A percentile compares a stretch with the other conserved stretches of the same genome.
Evolutionary conservation across 2,329 filamentous ascomycete genomes (phyloP).

Genomic region (Nemania sp.): DNA sequence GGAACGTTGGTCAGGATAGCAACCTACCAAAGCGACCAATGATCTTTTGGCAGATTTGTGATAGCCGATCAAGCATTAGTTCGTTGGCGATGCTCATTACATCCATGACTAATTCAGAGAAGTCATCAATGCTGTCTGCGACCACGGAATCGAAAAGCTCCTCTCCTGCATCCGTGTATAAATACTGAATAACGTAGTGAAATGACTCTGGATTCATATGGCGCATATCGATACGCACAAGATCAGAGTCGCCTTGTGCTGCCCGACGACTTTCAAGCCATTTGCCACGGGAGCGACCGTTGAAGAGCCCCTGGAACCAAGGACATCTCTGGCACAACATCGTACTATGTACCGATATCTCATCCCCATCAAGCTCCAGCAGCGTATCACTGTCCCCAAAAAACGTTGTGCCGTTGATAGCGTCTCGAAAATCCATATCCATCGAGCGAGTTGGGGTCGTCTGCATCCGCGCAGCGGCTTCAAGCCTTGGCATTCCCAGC

Average conservation of each 20-base stretch:
- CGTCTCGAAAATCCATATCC: conserved; percentile 70
- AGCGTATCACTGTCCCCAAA: conserved; percentile 81
- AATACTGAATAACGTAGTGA: conserved; percentile 73
- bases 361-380: conserved; percentile 76
- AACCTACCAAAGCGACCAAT: conserved; percentile 70
- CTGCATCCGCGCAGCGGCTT: conserved; percentile 78
- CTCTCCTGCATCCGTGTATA: conserved; percentile 82
- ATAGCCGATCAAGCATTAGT: conserved; percentile 89
- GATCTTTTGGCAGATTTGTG: conserved; percentile 84
- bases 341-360: conserved; percentile 74
- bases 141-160: conserved; percentile 82
- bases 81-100: conserved; percentile 91
- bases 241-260: conserved; percentile 47
- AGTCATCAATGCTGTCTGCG: conserved; percentile 74
- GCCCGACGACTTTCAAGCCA: conserved; percentile 79
- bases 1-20: neutral
- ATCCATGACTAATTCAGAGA: conserved; percentile 87
- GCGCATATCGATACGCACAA: conserved; percentile 76
- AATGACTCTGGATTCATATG: conserved; percentile 79
- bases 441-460: conserved; percentile 66
- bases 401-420: conserved; percentile 70
- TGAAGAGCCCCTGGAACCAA: conserved; percentile 89
- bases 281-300: conserved; percentile 80
- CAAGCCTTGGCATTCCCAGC: conserved; percentile 72
- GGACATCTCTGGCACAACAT: conserved; percentile 83